These are phyloP conservation scores for Aspergillus fructus DNA, from an alignment of 2,329 filamentous ascomycete species.

Conservation along the genomic window DNA sequence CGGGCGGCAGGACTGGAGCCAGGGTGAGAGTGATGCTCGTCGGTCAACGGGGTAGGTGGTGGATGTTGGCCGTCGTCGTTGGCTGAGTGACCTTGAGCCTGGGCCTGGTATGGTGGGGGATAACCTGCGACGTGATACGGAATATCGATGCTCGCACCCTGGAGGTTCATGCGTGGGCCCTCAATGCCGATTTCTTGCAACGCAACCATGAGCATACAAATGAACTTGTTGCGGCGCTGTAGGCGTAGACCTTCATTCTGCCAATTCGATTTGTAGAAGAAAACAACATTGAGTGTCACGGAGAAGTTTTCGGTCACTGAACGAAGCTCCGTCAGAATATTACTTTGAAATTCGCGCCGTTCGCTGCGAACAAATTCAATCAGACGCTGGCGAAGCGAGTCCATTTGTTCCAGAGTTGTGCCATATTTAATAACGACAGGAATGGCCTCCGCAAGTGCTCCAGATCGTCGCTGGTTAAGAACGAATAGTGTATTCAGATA, in stretches of 20 bases:
- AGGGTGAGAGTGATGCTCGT: conserved; percentile 23
- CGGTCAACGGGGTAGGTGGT: conserved; percentile 31
- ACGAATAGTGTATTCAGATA: conserved; percentile 92
- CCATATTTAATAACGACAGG: conserved; percentile 85
- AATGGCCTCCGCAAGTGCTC: conserved; percentile 81
- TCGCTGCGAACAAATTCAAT: conserved; percentile 79
- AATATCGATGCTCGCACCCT: conserved; percentile 65
- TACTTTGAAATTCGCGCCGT: conserved; percentile 84
- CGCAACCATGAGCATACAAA: conserved; percentile 82
- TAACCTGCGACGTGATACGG: conserved; percentile 63
- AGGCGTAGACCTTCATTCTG: conserved; percentile 92
- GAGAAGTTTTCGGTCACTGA: conserved; percentile 79
- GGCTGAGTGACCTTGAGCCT: conserved; percentile 35
- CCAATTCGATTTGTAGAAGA: conserved; percentile 97
- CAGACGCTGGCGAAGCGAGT: conserved; percentile 74
- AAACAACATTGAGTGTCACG: conserved; percentile 86
- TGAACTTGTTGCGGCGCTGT: conserved; percentile 89
- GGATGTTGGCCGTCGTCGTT: conserved; percentile 47
- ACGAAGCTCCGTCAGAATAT: conserved; percentile 81
- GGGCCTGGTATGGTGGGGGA: conserved; percentile 44
- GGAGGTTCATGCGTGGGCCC: conserved; percentile 72
- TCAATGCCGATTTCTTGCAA: conserved; percentile 84
- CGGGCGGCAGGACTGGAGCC: conserved; percentile 27
- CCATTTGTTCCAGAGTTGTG: conserved; percentile 78
- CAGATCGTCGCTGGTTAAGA: conserved; percentile 88